phyloP scores from a whole-genome alignment of 176 grass and related monocot species.

The Urochloa ruziziensis region DNA sequence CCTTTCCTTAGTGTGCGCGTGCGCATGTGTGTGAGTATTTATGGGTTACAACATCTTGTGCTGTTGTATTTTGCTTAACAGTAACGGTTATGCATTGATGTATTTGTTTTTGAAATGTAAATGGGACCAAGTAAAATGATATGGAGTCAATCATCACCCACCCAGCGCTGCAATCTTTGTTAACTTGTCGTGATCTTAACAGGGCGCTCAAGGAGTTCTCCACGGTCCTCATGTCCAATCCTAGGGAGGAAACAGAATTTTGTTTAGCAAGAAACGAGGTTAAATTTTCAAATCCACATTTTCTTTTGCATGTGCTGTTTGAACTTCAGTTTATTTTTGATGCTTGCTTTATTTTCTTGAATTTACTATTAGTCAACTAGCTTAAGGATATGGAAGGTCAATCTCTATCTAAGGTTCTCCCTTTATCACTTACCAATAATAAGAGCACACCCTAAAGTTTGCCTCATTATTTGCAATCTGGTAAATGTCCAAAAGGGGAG shows the following conservation, averaged over 20 bases:
- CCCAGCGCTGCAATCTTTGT: background rate
- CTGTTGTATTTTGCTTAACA: background rate
- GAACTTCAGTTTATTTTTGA: background rate
- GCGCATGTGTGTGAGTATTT: background rate
- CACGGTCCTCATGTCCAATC: slow-evolving; percentile 31
- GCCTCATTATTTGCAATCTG: background rate
- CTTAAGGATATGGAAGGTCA: background rate
- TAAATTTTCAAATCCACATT: slow-evolving; percentile 28
- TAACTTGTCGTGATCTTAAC: slow-evolving; percentile 39
- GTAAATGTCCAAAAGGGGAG: background rate
- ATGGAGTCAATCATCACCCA: background rate
- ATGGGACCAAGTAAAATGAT: slow-evolving; percentile 15
- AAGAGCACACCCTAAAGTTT: slow-evolving; percentile 2
- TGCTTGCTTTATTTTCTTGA: slow-evolving; percentile 5
- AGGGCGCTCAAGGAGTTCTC: slow-evolving; percentile 88
- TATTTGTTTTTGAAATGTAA: slow-evolving; percentile 21
- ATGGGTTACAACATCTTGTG: slow-evolving; percentile 3
- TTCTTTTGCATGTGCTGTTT: slow-evolving; percentile 12
- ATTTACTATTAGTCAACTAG: background rate
- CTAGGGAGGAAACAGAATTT: slow-evolving; percentile 28
- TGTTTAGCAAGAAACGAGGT: slow-evolving; percentile 61
- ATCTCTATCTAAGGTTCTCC: background rate
- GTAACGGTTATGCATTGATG: background rate
- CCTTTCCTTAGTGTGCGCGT: no score
- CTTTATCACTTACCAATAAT: background rate